Evolutionary conservation across 306 rosid species (phyloP).

Genomic region (Sicyos baderoa): DNA sequence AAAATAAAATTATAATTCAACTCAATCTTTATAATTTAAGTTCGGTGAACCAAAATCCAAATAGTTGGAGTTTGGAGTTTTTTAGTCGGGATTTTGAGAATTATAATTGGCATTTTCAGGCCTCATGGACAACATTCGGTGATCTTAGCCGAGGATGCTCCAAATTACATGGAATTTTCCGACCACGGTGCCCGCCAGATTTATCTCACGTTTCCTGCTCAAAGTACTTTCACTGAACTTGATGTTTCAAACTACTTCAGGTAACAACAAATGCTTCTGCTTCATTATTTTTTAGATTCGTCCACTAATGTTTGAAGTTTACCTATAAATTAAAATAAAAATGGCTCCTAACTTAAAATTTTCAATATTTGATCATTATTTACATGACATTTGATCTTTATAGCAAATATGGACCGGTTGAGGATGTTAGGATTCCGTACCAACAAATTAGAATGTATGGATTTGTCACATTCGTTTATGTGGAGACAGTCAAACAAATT

Average conservation of each 20-base stretch:
- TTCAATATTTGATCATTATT: neutral
- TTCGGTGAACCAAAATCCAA: no score
- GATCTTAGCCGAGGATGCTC: conserved; percentile 36
- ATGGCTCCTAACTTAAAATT: no score
- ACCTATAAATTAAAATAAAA: no score
- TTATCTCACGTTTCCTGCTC: conserved; percentile 46
- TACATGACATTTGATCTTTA: no score
- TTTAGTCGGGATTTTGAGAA: no score
- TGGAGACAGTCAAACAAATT: conserved; percentile 37
- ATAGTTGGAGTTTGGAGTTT: no score
- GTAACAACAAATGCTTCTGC: conserved; percentile 20
- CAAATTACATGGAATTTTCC: conserved; percentile 24
- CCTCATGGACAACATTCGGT: conserved; percentile 46
- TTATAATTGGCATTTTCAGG: no score
- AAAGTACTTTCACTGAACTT: conserved; percentile 36
- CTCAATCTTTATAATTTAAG: no score
- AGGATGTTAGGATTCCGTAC: conserved; percentile 45
- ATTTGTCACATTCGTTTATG: conserved; percentile 37
- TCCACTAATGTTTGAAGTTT: no score
- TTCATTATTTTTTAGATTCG: no score
- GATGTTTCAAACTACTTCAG: conserved; percentile 40
- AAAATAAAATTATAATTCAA: no score
- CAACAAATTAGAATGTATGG: conserved; percentile 51
- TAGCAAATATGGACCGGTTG: conserved; percentile 49
- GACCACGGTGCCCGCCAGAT: conserved; percentile 36